Conservation (phyloP, 2,329 filamentous ascomycete genomes). For the Colletotrichum sp. region DNA sequence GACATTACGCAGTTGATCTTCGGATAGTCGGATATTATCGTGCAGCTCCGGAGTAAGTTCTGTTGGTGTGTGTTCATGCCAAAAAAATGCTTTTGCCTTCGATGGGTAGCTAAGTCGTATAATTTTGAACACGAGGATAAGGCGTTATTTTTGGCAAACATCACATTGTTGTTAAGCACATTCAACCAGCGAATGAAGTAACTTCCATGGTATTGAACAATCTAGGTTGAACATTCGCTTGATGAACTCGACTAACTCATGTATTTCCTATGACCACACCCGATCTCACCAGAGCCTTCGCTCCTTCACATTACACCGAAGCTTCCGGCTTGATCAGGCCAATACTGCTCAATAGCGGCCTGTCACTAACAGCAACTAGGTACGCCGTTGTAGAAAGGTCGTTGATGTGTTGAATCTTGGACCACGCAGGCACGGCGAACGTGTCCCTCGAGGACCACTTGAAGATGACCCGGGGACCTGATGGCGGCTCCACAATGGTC, state of each 20-base stretch:
- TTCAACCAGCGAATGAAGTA: neutral
- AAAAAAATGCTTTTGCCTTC: no score
- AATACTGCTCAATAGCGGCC: constrained; percentile 35
- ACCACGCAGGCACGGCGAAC: constrained; percentile 59
- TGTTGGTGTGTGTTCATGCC: no score
- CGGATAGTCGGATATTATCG: neutral
- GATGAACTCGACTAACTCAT: neutral
- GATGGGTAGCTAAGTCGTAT: no score
- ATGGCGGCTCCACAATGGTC: constrained; percentile 40
- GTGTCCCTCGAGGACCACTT: constrained; percentile 55
- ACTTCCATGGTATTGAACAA: neutral
- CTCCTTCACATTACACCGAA: neutral
- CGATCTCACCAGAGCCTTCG: no score
- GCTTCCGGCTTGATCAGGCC: constrained; percentile 25
- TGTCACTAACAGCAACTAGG: constrained; percentile 37
- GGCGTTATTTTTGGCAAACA: no score
- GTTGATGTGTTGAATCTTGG: constrained; percentile 50
- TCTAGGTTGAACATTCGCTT: neutral
- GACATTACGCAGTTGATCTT: neutral
- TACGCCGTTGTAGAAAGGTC: constrained; percentile 31
- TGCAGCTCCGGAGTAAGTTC: neutral
- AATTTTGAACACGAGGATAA: neutral
- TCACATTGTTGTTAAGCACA: no score
- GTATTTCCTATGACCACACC: neutral
- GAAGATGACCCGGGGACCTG: constrained; percentile 36